Conservation (phyloP, 1,284 basidiomycete species). For the Cronartium ribicola region DNA sequence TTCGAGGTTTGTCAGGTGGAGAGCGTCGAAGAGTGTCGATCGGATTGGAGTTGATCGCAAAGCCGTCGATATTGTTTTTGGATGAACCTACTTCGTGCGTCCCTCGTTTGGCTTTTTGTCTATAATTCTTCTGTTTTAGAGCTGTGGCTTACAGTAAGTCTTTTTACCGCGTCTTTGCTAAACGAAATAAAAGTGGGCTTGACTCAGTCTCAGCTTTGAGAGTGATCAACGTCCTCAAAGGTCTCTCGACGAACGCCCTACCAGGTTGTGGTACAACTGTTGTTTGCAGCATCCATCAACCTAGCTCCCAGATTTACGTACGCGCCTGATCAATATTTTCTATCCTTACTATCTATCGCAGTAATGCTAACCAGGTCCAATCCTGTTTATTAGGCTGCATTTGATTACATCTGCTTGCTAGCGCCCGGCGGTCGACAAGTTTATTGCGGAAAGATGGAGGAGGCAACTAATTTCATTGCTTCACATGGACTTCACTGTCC, state of each 20-base stretch:
- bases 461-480: conserved; percentile 64
- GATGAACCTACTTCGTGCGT: conserved; percentile 45
- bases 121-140: too few species aligned
- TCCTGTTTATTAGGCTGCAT: conserved; percentile 56
- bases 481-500: conserved; percentile 57
- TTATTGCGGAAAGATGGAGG: conserved; percentile 70
- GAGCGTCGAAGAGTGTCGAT: conserved; percentile 50
- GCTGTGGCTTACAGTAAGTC: too few species aligned
- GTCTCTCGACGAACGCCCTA: conserved; percentile 59
- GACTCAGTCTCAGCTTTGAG: conserved; percentile 81
- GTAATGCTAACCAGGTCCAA: neutral
- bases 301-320: conserved; percentile 70
- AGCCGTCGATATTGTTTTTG: conserved; percentile 45
- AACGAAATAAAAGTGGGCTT: conserved; percentile 56
- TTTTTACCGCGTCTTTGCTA: too few species aligned
- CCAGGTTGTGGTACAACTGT: conserved; percentile 62
- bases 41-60: conserved; percentile 44
- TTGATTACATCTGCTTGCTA: conserved; percentile 73
- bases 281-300: conserved; percentile 81
- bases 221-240: conserved; percentile 68
- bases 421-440: conserved; percentile 67
- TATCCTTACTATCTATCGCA: neutral
- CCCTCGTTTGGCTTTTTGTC: too few species aligned
- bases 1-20: conserved; percentile 48
- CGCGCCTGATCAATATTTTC: neutral